Base-by-base conservation (phyloP, 1,139 yeast species). In the Suhomyces terraborum region DNA sequence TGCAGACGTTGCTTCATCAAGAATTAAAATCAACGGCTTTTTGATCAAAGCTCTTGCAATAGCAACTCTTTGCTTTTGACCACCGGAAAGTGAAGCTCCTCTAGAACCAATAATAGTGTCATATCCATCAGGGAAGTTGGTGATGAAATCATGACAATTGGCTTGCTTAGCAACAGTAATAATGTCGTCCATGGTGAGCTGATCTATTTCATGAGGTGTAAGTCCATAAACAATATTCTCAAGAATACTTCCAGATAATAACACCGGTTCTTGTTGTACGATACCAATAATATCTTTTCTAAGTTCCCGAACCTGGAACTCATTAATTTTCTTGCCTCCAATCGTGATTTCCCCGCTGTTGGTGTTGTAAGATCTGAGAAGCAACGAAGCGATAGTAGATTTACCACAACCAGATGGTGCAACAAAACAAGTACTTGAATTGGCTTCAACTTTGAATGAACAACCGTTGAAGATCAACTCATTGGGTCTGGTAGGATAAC, bases 381-480 rank as follows among this genome's bases (percentile, higher is more conserved):
- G 63, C 36, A 89, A 64, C 6, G 88, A 79, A 1, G 91, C 84
- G 26, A 89, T 76, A 0, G 97, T 89, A 4, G 95, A 85, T 58
- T 89, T 89, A 14, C 97, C 97, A 43, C 94, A 83, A 0, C 97
- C 97, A 14, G 95, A 86, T 12, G 93, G 87, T 1, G 97, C 97
- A 12, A 88, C 96, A 40, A 89, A 75, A 56, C 96, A 93, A 6
- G 93, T 82, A 45, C 88, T 87, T 41, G 88, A 83, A 12, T 93
- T 89, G 4, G 86, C 78, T 10, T 72, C 62, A 25, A 89, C 75
- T 8, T 64, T 69, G 40, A 89, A 75, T 28, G 76, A 67, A 54
- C 89, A 74, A n/a, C 79, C 77, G 17, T 80, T 63, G 58, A 91
- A 82, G 12, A 91, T 82, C 34, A 66, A 61, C 40, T 85, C 88